phyloP scores from a whole-genome alignment of 805 yeast genomes.

The Monosporozyma unispora region DNA sequence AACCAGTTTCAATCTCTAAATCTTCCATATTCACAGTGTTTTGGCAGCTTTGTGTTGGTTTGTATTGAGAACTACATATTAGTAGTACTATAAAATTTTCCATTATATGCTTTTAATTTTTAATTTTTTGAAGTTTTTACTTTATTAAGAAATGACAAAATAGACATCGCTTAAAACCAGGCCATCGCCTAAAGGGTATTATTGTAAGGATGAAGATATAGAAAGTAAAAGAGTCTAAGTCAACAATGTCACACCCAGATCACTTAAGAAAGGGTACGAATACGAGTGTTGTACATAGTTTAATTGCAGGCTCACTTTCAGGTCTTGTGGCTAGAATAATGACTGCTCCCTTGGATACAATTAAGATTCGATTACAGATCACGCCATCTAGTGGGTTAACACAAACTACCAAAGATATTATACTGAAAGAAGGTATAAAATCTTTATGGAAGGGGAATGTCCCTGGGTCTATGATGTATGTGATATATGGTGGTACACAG shows the following conservation, averaged over 20 bases:
- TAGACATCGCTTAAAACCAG: background rate
- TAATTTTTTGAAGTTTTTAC: background rate
- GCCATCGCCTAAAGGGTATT: background rate
- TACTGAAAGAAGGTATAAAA: slow-evolving; percentile 53
- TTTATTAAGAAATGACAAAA: background rate
- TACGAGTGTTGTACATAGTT: slow-evolving; percentile 44
- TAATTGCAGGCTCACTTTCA: slow-evolving; percentile 62
- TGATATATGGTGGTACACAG: slow-evolving; percentile 78
- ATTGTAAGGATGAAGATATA: background rate
- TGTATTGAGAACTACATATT: background rate
- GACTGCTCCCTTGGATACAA: slow-evolving; percentile 31
- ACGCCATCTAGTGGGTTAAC: slow-evolving; percentile 7
- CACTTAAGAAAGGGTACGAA: slow-evolving; percentile 44
- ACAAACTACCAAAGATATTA: slow-evolving; percentile 35
- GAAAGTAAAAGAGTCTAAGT: background rate
- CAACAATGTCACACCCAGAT: slow-evolving; percentile 21
- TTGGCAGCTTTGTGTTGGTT: background rate
- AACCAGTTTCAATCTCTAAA: slow-evolving; percentile 13
- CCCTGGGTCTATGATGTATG: slow-evolving; percentile 82
- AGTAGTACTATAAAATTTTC: background rate
- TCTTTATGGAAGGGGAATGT: slow-evolving; percentile 96
- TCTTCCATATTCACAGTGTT: background rate
- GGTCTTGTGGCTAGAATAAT: slow-evolving; percentile 47
- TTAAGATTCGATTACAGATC: slow-evolving; percentile 27
- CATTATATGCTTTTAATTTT: background rate